phyloP scores from a whole-genome alignment of 768 basidiomycete genomes.

The Holtermannia corniformis region DNA sequence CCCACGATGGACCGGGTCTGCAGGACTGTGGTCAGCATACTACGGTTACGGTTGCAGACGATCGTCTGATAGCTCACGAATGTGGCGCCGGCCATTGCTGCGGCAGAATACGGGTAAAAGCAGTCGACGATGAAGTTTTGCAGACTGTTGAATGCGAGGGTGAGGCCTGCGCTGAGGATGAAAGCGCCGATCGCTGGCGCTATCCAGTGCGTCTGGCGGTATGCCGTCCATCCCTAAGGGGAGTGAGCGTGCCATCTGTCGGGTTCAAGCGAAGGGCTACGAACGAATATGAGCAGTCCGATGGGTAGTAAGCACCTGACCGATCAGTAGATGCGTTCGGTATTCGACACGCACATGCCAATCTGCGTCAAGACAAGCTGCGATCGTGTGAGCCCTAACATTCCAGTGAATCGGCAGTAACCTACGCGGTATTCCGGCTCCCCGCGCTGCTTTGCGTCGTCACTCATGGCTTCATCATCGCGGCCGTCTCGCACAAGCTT shows the following conservation, averaged over 20 bases:
- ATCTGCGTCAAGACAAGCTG: conserved; percentile 36
- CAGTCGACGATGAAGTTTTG: conserved; percentile 37
- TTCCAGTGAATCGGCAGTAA: not conserved
- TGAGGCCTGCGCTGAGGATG: conserved; percentile 24
- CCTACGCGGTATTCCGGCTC: not conserved
- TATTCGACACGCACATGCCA: too few species aligned
- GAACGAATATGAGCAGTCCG: conserved; percentile 30
- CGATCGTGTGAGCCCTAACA: not conserved
- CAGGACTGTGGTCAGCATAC: not conserved
- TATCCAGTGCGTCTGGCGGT: conserved; percentile 32
- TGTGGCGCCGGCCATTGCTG: conserved; percentile 30
- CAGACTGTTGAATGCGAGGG: conserved; percentile 33
- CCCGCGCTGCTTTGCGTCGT: not conserved
- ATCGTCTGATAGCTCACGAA: conserved; percentile 15
- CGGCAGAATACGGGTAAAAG: conserved; percentile 38
- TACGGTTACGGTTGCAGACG: not conserved
- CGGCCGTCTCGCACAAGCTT: conserved; percentile 17
- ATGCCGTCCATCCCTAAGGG: conserved; percentile 28
- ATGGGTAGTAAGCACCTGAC: conserved; percentile 32
- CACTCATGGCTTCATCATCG: conserved; percentile 18
- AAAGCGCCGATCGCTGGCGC: conserved; percentile 24
- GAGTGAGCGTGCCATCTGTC: not conserved
- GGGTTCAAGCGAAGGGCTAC: not conserved
- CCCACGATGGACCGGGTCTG: conserved; percentile 25
- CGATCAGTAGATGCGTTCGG: too few species aligned